Evolutionary conservation across 805 yeast genomes (phyloP), one percentile per base, ranked within the genome.

Genomic region (Sugiyamaella boreocaroliniensis): DNA sequence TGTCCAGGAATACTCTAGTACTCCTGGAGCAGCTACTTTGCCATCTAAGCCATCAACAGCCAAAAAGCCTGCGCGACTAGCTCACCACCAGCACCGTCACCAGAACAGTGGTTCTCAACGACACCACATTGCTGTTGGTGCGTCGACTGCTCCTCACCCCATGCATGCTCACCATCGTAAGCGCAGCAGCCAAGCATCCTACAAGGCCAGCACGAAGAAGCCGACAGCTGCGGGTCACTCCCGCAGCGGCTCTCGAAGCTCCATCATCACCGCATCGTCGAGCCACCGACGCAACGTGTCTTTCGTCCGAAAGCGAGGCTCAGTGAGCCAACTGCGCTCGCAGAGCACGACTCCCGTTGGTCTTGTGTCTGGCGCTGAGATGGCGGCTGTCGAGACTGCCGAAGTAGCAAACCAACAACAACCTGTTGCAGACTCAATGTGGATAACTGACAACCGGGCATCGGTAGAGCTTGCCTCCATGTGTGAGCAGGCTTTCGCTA

Each of bases 401-500:
- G 34, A 32, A 12, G 19, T 22, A 22, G 40, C 18, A 18, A 19
- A 3, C 12, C 11, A 34, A 12, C 19, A 16, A 10, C 41, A n/a
- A 15, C 26, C n/a, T n/a, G 26, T 41, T n/a, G 8, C 14, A 1
- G 20, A n/a, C 14, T 20, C 18, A 37, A 16, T 26, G 7, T 45
- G 26, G 19, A 14, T 43, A 15, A 43, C 48, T 15, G 45, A 40
- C 6, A 41, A 43, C 16, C 40, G 53, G 7, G 49, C 50, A 6
- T 42, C 61, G 16, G 55, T 54, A n/a, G 61, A 58, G 43, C 65
- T 66, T 48, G 70, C 68, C 1, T 61, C 60, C n/a, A 50, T 65
- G 40, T 59, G 65, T 11, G 70, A 67, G 46, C 61, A 61, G 46
- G 69, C 68, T 1, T 66, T 66, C 49, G 59, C 58, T 26, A 47